A percentile compares a stretch with the other conserved stretches of the same genome.
Conservation (phyloP, 2,329 filamentous ascomycete genomes). For the Rutstroemia sp. region DNA sequence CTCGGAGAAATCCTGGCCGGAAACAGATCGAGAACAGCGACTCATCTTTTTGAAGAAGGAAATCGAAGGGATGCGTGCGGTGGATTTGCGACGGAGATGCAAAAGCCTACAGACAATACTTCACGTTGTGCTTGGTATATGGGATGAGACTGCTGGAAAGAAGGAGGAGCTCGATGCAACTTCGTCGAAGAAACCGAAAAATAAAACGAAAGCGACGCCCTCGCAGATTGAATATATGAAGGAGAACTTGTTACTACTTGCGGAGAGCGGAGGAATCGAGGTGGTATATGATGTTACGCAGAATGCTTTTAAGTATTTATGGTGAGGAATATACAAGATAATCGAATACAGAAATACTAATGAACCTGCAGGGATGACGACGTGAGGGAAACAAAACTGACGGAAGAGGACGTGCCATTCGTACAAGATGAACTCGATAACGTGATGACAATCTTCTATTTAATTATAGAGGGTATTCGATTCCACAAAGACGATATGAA, state of each 20-base stretch:
- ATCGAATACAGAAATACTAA: background rate
- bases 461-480: conserved; percentile 49
- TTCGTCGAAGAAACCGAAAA: conserved; percentile 37
- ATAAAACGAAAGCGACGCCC: conserved; percentile 43
- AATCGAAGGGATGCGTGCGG: conserved; percentile 38
- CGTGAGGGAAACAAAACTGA: conserved; percentile 28
- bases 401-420: conserved; percentile 29
- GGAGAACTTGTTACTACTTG: conserved; percentile 43
- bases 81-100: conserved; percentile 41
- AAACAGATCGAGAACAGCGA: conserved; percentile 49
- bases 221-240: conserved; percentile 53
- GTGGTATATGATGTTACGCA: conserved; percentile 26
- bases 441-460: conserved; percentile 56
- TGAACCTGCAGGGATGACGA: conserved; percentile 25
- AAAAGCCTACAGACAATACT: conserved; percentile 50
- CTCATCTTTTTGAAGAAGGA: conserved; percentile 49
- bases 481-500: conserved; percentile 43
- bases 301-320: conserved; percentile 24
- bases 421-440: conserved; percentile 53
- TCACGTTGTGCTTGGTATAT: conserved; percentile 60
- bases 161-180: conserved; percentile 25
- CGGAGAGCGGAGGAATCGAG: conserved; percentile 36
- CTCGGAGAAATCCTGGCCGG: conserved; percentile 54
- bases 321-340: conserved; percentile 24
- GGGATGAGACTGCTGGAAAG: conserved; percentile 57